Evolutionary conservation across 129 eudicot genomes (phyloP), one percentile per base, ranked within the genome.

Genomic region (Dittrichia graveolens): DNA sequence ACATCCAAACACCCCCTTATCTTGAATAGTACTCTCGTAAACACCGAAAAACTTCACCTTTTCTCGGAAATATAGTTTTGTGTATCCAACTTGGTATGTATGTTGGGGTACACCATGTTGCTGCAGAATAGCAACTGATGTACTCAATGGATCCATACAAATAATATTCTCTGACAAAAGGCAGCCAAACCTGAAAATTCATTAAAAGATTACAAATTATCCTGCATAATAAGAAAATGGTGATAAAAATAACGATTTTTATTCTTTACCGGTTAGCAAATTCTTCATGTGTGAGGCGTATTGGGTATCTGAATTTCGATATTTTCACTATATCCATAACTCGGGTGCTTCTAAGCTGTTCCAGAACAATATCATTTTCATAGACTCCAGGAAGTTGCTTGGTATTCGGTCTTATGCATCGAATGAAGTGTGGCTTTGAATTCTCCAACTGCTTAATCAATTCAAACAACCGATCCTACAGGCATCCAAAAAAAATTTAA

Each of bases 71-170:
- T 76, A 94, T 57, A 94, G 50, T 68, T 88, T 94, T 31, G 91
- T 90, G 77, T 82, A 94, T 61, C 99, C 97, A 81, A 90, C 89
- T 90, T 88, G 99, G 71, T 88, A 94, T 78, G 80, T 82, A 42
- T 86, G 87, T n/a, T 96, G 89, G 19, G 81, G 86, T 69, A 94
- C 78, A 60, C 71, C 81, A 71, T 84, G 85, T 61, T 94, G 91
- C 77, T 86, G 86, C 47, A 94, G 82, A 81, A 90, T 82, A 60
- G 93, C 83, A 68, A 90, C 82, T 12, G 99, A 90, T 47, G 81
- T 74, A 60, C 93, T 94, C 71, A 94, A 68, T 48, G 98, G 93
- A 88, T 94, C 97, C 78, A 77, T 83, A 80, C 81, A 58, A 43
- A 65, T 76, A 72, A 47, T 78, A 44, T 80, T 81, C 80, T 86